phyloP scores from a whole-genome alignment of 306 rosid species.

The Quercus parvula region DNA sequence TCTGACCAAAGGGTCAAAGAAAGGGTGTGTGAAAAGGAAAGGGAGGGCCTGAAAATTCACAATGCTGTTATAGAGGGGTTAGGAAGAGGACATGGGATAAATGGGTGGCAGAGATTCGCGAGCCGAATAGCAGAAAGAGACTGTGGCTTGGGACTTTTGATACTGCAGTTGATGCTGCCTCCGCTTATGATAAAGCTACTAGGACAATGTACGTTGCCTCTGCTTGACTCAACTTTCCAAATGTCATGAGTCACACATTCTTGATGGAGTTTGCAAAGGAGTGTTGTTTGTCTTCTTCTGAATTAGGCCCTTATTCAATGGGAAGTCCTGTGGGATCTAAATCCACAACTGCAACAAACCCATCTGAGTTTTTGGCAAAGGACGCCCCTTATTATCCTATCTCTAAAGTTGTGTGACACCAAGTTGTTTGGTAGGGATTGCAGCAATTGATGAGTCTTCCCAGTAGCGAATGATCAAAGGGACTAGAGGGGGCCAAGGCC shows the following conservation, averaged over 20 bases:
- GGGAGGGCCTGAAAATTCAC: slow-evolving; percentile 85
- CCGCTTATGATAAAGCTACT: slow-evolving; percentile 84
- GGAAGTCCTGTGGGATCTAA: slow-evolving; percentile 42
- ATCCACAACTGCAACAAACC: slow-evolving; percentile 37
- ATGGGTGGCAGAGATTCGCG: slow-evolving; percentile 92
- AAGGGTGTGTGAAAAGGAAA: slow-evolving; percentile 97
- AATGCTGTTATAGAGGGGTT: slow-evolving; percentile 78
- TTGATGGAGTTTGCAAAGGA: too few relatives aligned
- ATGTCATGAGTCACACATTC: not conserved
- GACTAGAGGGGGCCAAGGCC: too few relatives aligned
- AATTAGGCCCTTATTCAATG: slow-evolving; percentile 36
- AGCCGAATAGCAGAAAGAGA: slow-evolving; percentile 66
- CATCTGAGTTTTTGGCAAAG: slow-evolving; percentile 51
- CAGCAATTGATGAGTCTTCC: too few relatives aligned
- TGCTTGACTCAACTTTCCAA: slow-evolving; percentile 84
- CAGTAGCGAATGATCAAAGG: too few relatives aligned
- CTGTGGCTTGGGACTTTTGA: slow-evolving; percentile 88
- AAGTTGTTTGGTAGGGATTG: too few relatives aligned
- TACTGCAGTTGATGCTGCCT: slow-evolving; percentile 66
- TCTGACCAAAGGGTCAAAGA: slow-evolving; percentile 90
- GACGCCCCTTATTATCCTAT: too few relatives aligned
- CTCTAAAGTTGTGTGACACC: too few relatives aligned
- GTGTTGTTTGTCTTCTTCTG: slow-evolving; percentile 20
- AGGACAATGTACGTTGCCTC: slow-evolving; percentile 75
- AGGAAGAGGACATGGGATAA: slow-evolving; percentile 98